Conservation (phyloP, 257 asterid species). For the Parsonsia alboflavescens region DNA sequence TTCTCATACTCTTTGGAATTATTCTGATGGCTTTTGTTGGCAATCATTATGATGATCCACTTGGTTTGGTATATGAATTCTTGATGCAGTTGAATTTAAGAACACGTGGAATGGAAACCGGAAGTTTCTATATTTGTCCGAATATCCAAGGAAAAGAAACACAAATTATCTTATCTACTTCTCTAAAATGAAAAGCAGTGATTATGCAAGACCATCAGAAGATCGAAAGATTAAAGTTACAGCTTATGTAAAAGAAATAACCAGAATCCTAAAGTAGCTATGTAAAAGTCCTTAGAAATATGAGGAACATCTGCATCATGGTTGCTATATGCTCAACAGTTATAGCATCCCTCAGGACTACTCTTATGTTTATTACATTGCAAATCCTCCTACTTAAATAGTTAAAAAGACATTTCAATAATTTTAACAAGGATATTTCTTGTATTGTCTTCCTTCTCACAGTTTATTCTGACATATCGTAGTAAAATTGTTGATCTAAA, state of each 20-base stretch:
- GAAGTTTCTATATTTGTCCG: background rate
- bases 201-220: background rate
- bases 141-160: background rate
- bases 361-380: background rate
- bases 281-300: background rate
- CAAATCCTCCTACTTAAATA: background rate
- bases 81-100: background rate
- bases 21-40: background rate
- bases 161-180: background rate
- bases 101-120: background rate
- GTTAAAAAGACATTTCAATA: background rate
- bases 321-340: background rate
- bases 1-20: background rate
- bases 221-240: background rate
- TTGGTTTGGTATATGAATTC: background rate
- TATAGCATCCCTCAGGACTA: background rate
- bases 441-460: background rate
- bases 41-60: too few relatives aligned
- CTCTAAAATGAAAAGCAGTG: background rate
- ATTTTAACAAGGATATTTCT: conserved; percentile 1
- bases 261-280: background rate
- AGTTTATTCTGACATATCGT: too few relatives aligned
- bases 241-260: too few relatives aligned
- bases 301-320: background rate
- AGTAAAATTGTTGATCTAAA: background rate